phyloP scores from a whole-genome alignment of 2,329 filamentous ascomycete species.

The Nectriaceae sp. region DNA sequence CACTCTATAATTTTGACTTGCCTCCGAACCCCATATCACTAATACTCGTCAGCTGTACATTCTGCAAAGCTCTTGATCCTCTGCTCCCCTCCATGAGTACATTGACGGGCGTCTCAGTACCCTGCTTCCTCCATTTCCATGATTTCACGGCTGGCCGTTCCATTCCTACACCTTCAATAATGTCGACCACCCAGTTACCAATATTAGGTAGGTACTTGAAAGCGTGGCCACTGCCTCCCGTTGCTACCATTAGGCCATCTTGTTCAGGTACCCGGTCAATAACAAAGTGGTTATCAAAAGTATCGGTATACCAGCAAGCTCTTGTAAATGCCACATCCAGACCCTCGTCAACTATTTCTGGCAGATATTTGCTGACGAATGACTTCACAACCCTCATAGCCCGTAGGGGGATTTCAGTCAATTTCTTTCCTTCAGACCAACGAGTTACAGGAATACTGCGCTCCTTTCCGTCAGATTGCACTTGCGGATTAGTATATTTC shows the following conservation, averaged over 20 bases:
- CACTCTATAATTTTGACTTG: no score
- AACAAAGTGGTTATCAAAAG: constrained; percentile 36
- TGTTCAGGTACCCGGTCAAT: constrained; percentile 47
- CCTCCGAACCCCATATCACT: no score
- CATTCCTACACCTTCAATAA: constrained; percentile 12
- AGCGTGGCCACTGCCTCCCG: constrained; percentile 61
- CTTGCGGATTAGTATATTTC: constrained; percentile 49
- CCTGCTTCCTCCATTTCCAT: constrained; percentile 6
- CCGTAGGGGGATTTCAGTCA: constrained; percentile 28
- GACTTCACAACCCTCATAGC: constrained; percentile 29
- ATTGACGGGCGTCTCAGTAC: not conserved
- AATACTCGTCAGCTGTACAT: not conserved
- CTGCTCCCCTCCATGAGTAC: not conserved
- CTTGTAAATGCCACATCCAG: constrained; percentile 38
- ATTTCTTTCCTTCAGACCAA: constrained; percentile 31
- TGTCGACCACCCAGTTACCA: constrained; percentile 54
- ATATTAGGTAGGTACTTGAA: constrained; percentile 64
- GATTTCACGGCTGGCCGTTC: constrained; percentile 4
- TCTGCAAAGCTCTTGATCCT: not conserved
- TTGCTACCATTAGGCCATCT: constrained; percentile 61
- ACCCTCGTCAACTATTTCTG: constrained; percentile 39
- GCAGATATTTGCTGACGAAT: constrained; percentile 43
- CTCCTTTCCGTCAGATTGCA: constrained; percentile 36
- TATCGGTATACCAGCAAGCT: constrained; percentile 36
- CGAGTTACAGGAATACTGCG: constrained; percentile 43